Evolutionary conservation across 1,139 yeast species (phyloP).

Genomic region (Geotrichum klebahnii): DNA sequence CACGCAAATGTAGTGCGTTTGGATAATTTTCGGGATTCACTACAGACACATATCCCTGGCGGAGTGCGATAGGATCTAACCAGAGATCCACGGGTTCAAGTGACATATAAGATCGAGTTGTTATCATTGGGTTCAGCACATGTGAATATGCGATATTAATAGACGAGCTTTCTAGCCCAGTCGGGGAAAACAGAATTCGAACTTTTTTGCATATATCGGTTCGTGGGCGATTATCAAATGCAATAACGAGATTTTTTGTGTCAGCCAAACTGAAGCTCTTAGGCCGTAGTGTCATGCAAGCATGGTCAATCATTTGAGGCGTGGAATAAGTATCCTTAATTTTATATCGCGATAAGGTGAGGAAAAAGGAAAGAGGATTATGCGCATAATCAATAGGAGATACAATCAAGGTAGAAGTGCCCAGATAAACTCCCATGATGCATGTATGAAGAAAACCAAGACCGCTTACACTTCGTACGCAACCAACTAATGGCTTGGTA

Average conservation of each 20-base stretch:
- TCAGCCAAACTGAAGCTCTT: slow-evolving; percentile 58
- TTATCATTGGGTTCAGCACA: slow-evolving; percentile 73
- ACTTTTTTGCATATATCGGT: slow-evolving; percentile 51
- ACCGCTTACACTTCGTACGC: slow-evolving; percentile 81
- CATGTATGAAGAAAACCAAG: slow-evolving; percentile 83
- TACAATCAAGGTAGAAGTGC: slow-evolving; percentile 77
- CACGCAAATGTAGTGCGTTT: slow-evolving; percentile 73
- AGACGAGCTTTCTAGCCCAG: slow-evolving; percentile 64
- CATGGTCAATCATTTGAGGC: slow-evolving; percentile 76
- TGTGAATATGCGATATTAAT: slow-evolving; percentile 77
- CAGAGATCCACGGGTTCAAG: slow-evolving; percentile 86
- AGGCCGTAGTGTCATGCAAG: slow-evolving; percentile 58
- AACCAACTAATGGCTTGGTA: slow-evolving; percentile 70
- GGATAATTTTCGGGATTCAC: slow-evolving; percentile 69
- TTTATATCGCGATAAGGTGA: slow-evolving; percentile 68
- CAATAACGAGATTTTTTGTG: slow-evolving; percentile 78
- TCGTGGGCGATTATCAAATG: slow-evolving; percentile 73
- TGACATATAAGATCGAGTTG: slow-evolving; percentile 82
- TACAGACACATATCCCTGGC: slow-evolving; percentile 83
- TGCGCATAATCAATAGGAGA: slow-evolving; percentile 75
- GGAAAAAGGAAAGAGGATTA: slow-evolving; percentile 69
- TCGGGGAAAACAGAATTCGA: slow-evolving; percentile 58
- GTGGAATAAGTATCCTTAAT: slow-evolving; percentile 86
- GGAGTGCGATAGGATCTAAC: slow-evolving; percentile 79
- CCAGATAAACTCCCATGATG: slow-evolving; percentile 77